A percentile compares a stretch with the other conserved stretches of the same genome.
These are phyloP conservation scores for Colletotrichum plurivorum DNA, from an alignment of 2,329 filamentous ascomycete genomes.

Conservation along the genomic window DNA sequence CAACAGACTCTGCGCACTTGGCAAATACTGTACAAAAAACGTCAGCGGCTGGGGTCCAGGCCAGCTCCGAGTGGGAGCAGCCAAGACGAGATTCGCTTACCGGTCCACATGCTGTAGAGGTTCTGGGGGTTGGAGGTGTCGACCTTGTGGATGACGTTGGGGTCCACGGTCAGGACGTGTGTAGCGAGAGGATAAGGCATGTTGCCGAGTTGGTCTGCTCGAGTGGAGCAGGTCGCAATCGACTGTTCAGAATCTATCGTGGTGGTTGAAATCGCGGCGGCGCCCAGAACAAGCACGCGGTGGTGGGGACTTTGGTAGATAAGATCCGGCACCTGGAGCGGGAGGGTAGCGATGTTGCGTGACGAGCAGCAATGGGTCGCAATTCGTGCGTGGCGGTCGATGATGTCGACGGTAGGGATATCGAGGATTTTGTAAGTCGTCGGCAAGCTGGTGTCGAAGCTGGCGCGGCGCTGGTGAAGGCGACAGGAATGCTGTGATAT, in stretches of 20 bases:
- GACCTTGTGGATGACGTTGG: conserved; percentile 92
- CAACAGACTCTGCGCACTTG: conserved; percentile 92
- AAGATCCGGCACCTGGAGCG: conserved; percentile 32
- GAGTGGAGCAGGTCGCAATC: conserved; percentile 50
- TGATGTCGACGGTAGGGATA: conserved; percentile 11
- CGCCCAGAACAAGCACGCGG: conserved; percentile 8
- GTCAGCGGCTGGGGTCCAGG: conserved; percentile 44
- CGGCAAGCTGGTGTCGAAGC: conserved; percentile 10
- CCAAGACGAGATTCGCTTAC: conserved; percentile 65
- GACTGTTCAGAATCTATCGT: conserved; percentile 43
- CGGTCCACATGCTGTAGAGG: conserved; percentile 97
- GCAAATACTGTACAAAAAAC: conserved; percentile 79
- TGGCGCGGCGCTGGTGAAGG: background rate
- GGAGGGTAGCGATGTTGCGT: background rate
- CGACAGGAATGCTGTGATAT: conserved; percentile 27
- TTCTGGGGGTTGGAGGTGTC: conserved; percentile 94
- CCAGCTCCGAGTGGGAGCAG: conserved; percentile 32
- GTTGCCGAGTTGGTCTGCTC: conserved; percentile 54
- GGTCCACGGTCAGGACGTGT: conserved; percentile 91
- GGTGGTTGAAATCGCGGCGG: conserved; percentile 43
- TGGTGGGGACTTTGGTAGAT: conserved; percentile 1
- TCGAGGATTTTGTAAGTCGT: background rate
- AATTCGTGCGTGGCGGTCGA: conserved; percentile 9
- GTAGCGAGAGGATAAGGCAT: conserved; percentile 91
- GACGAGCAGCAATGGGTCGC: conserved; percentile 11